Evolutionary conservation across 306 rosid genomes (phyloP).

Genomic region (Ammopiptanthus mongolicus): DNA sequence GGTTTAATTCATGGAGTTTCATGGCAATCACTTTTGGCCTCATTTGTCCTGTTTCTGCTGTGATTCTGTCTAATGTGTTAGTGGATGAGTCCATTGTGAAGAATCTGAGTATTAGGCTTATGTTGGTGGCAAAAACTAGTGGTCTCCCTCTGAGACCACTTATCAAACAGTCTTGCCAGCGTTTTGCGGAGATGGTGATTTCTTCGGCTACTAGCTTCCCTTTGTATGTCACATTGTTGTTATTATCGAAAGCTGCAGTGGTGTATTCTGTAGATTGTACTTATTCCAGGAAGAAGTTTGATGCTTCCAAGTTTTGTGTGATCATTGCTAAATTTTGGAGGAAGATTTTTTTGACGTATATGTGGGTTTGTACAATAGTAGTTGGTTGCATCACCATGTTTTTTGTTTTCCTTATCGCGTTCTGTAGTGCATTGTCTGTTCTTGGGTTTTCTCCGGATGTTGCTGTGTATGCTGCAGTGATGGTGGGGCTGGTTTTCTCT

Average conservation of each 20-base stretch:
- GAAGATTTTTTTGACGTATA: constrained; percentile 59
- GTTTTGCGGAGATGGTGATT: constrained; percentile 59
- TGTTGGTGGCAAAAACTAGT: constrained; percentile 72
- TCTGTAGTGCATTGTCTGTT: constrained; percentile 61
- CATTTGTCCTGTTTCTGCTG: constrained; percentile 81
- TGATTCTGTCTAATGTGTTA: constrained; percentile 60
- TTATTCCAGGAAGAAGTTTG: constrained; percentile 61
- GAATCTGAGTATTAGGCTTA: constrained; percentile 59
- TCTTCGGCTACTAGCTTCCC: constrained; percentile 67
- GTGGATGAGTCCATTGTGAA: constrained; percentile 63
- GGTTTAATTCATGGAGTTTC: constrained; percentile 76
- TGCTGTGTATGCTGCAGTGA: constrained; percentile 56
- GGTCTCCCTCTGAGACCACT: constrained; percentile 82
- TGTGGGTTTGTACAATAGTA: constrained; percentile 60
- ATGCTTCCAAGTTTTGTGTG: constrained; percentile 48
- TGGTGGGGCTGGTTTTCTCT: constrained; percentile 65
- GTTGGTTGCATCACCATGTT: constrained; percentile 73
- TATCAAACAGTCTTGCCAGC: constrained; percentile 73
- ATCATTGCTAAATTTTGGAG: constrained; percentile 66
- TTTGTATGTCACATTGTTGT: constrained; percentile 53
- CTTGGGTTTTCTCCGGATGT: constrained; percentile 47
- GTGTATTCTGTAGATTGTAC: constrained; percentile 86
- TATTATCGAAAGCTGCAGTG: constrained; percentile 75
- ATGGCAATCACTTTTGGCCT: constrained; percentile 55
- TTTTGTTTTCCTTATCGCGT: constrained; percentile 56